phyloP scores from a whole-genome alignment of 2,329 filamentous ascomycete species.

The Lizonia empirigonia region DNA sequence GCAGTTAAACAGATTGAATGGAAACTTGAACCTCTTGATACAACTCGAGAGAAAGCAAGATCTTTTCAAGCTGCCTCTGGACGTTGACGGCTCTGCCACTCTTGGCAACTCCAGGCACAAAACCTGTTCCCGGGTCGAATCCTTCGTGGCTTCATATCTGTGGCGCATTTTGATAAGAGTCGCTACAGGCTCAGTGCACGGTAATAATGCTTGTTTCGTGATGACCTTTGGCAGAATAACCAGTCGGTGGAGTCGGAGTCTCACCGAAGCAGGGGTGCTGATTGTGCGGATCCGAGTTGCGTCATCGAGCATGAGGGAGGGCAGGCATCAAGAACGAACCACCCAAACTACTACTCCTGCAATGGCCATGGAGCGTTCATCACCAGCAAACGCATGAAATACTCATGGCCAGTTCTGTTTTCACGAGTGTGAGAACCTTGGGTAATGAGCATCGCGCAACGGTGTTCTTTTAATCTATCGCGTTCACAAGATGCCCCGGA shows the following conservation, averaged over 20 bases:
- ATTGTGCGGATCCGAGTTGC: conserved; percentile 15
- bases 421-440: too few species aligned
- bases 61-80: background rate
- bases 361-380: too few species aligned
- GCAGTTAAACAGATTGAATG: too few species aligned
- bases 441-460: background rate
- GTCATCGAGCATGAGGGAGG: too few species aligned
- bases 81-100: background rate
- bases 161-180: conserved; percentile 1
- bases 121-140: conserved; percentile 7
- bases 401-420: too few species aligned
- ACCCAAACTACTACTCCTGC: background rate
- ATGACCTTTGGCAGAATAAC: conserved; percentile 11
- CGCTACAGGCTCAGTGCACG: conserved; percentile 2
- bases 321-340: too few species aligned
- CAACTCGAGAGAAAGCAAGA: background rate
- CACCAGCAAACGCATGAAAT: too few species aligned
- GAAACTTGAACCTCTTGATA: too few species aligned
- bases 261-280: conserved; percentile 8
- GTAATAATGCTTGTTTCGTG: conserved; percentile 9
- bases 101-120: conserved; percentile 1
- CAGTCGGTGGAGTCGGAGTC: conserved; percentile 1
- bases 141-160: conserved; percentile 5
- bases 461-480: conserved; percentile 14
- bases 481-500: background rate